A percentile compares a stretch with the other conserved stretches of the same genome.
Conservation (phyloP, 1,284 basidiomycete species). For the Irpex sp. region DNA sequence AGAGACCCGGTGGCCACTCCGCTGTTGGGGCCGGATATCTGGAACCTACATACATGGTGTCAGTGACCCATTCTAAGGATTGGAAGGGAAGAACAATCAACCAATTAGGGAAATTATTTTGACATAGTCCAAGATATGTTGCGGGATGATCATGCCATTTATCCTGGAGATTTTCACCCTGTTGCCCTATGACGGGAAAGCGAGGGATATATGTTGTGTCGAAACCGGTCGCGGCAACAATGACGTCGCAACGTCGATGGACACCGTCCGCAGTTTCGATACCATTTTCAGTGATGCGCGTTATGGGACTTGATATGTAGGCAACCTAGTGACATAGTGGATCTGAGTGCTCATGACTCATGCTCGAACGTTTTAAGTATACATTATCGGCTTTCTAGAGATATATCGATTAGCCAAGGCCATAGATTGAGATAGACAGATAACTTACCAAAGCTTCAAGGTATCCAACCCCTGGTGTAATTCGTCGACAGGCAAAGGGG, state of each 20-base stretch:
- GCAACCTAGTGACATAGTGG: too few species aligned
- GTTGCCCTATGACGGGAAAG: conserved; percentile 44
- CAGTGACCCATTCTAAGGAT: too few species aligned
- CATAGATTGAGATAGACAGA: background rate
- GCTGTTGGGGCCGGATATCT: too few species aligned
- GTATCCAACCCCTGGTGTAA: conserved; percentile 59
- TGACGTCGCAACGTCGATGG: conserved; percentile 46
- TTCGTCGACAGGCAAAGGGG: conserved; percentile 45
- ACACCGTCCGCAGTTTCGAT: conserved; percentile 49
- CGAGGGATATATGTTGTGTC: conserved; percentile 43
- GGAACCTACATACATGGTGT: too few species aligned
- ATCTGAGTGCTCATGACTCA: too few species aligned
- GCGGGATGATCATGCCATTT: conserved; percentile 33
- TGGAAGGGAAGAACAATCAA: too few species aligned
- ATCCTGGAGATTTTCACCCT: conserved; percentile 41
- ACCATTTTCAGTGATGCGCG: conserved; percentile 42
- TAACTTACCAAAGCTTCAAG: conserved; percentile 43
- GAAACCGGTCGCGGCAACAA: conserved; percentile 52
- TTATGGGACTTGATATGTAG: conserved; percentile 37
- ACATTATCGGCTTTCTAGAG: too few species aligned
- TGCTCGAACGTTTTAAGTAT: too few species aligned
- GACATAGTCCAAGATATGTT: too few species aligned
- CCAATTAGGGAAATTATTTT: too few species aligned
- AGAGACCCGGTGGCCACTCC: too few species aligned
- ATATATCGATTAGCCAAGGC: too few species aligned